Evolutionary conservation across 805 yeast genomes (phyloP).

Genomic region (Middelhovenomyces tepae): DNA sequence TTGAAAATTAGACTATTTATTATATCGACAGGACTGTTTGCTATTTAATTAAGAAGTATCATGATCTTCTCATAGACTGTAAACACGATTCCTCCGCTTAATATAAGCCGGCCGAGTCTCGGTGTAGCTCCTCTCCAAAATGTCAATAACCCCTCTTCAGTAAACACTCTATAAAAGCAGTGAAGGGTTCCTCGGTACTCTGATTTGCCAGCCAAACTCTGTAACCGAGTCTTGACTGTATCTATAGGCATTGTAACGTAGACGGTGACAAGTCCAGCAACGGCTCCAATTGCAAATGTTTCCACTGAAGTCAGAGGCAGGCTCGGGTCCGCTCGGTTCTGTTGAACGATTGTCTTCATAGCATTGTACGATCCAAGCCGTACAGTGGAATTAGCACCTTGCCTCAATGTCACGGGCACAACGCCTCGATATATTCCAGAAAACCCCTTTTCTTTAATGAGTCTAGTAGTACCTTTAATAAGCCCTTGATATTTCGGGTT

Average conservation of each 20-base stretch:
- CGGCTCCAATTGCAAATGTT: conserved; percentile 84
- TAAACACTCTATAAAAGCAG: conserved; percentile 73
- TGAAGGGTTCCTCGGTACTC: conserved; percentile 66
- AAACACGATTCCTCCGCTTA: conserved; percentile 96
- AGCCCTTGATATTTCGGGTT: conserved; percentile 67
- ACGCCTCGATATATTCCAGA: conserved; percentile 82
- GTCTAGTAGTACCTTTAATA: conserved; percentile 50
- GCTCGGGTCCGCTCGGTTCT: conserved; percentile 55
- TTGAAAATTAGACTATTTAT: too few relatives aligned
- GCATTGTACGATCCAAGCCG: conserved; percentile 88
- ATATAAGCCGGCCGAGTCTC: conserved; percentile 78
- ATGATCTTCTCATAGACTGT: conserved; percentile 91
- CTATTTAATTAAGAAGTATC: conserved; percentile 36
- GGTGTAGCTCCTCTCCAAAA: conserved; percentile 99
- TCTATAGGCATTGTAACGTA: conserved; percentile 93
- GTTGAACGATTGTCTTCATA: conserved; percentile 71
- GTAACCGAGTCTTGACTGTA: conserved; percentile 96
- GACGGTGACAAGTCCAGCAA: conserved; percentile 84
- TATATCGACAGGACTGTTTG: too few relatives aligned
- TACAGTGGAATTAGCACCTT: conserved; percentile 92
- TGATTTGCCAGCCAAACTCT: conserved; percentile 69
- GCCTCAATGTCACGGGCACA: conserved; percentile 88
- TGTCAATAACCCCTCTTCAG: conserved; percentile 79
- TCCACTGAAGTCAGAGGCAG: conserved; percentile 68
- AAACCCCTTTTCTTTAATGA: conserved; percentile 71